Percentiles rank a stretch among this genome's conserved stretches.
phyloP scores from a whole-genome alignment of 305 asterid species.

The Solanum hybrid region DNA sequence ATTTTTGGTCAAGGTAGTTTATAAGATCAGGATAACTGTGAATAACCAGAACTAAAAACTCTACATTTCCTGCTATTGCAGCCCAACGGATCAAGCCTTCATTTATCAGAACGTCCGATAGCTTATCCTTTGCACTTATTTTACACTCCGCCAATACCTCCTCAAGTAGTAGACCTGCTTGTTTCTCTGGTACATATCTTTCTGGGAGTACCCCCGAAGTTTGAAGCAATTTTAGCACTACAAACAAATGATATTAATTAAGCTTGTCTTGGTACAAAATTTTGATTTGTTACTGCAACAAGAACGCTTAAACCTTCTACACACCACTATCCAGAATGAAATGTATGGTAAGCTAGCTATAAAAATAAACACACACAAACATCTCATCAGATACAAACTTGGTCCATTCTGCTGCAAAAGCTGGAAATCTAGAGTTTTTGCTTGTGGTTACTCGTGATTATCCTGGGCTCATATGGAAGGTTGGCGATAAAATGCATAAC shows the following conservation, averaged over 20 bases:
- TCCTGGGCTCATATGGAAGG: no score
- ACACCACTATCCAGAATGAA: no score
- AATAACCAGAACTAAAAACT: background rate
- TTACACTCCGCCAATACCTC: background rate
- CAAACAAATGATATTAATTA: background rate
- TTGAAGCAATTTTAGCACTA: background rate
- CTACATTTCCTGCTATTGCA: background rate
- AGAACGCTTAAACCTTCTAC: no score
- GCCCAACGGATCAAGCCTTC: background rate
- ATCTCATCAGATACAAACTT: no score
- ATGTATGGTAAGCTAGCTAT: no score
- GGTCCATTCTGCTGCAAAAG: no score
- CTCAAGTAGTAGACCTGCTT: background rate
- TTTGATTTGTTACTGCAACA: no score
- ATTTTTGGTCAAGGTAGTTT: conserved; percentile 10
- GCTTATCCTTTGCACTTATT: background rate
- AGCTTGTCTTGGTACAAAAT: background rate
- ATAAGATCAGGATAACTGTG: background rate
- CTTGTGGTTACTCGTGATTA: no score
- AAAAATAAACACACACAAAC: no score
- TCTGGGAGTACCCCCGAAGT: background rate
- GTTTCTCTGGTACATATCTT: background rate
- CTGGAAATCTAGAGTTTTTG: no score
- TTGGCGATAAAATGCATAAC: no score
- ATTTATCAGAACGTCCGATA: background rate